Percentiles rank a stretch among this genome's conserved stretches.
phyloP scores from a whole-genome alignment of 176 grass and related monocot genomes.

The Triticum monococcum region DNA sequence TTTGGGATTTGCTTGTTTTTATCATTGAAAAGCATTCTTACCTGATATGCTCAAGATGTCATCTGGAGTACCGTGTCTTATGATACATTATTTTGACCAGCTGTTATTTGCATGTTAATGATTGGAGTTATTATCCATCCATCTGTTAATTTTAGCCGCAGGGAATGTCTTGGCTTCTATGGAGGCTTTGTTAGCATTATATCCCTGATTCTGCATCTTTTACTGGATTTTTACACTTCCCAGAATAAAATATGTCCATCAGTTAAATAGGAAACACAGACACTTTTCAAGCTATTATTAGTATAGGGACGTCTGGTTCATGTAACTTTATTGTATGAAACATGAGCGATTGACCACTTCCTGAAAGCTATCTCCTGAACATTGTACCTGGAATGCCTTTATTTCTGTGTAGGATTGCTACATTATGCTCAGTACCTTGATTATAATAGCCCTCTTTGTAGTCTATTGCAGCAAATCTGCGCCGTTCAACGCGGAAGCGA shows the following conservation, averaged over 20 bases:
- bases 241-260: neutral
- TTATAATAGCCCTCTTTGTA: constrained; percentile 51
- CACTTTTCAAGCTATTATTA: neutral
- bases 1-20: neutral
- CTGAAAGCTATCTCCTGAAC: neutral
- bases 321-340: neutral
- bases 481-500: constrained; percentile 93
- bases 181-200: neutral
- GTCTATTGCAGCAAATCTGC: constrained; percentile 80
- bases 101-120: constrained; percentile 8
- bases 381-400: neutral
- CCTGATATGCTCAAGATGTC: neutral
- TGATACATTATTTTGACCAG: neutral
- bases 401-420: constrained; percentile 6
- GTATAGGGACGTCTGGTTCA: neutral
- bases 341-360: neutral
- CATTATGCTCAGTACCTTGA: constrained; percentile 4
- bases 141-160: neutral
- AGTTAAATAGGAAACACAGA: neutral
- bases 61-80: constrained; percentile 2
- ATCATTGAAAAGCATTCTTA: neutral
- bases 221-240: neutral
- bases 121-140: neutral
- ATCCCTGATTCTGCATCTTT: neutral
- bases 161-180: constrained; percentile 1